phyloP scores from a whole-genome alignment of 805 yeast genomes.

The Candida hungchunana region DNA sequence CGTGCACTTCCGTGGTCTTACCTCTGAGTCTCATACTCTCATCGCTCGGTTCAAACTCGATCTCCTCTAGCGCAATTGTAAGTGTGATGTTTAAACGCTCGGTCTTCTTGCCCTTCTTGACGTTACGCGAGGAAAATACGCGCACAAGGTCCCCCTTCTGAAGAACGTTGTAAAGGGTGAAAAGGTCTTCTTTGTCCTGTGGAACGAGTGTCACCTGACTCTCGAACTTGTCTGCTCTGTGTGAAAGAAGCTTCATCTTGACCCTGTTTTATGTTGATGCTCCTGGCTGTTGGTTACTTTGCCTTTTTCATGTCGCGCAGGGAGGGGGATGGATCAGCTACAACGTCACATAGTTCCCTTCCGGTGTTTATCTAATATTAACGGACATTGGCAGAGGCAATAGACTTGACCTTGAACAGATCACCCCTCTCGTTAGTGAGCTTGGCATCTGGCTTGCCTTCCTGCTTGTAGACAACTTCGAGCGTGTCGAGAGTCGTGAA shows the following conservation, averaged over 20 bases:
- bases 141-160: slow-evolving; percentile 72
- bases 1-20: slow-evolving; percentile 57
- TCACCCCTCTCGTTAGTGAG: slow-evolving; percentile 81
- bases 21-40: slow-evolving; percentile 80
- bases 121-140: slow-evolving; percentile 64
- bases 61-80: slow-evolving; percentile 55
- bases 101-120: slow-evolving; percentile 32
- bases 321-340: too few relatives aligned
- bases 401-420: slow-evolving; percentile 64
- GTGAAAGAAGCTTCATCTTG: slow-evolving; percentile 53
- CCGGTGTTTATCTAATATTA: slow-evolving; percentile 32
- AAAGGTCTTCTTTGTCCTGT: slow-evolving; percentile 87
- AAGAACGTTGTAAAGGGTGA: slow-evolving; percentile 80
- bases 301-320: too few relatives aligned
- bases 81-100: slow-evolving; percentile 58
- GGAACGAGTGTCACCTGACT: slow-evolving; percentile 69
- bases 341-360: too few relatives aligned
- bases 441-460: slow-evolving; percentile 63
- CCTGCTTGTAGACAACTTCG: slow-evolving; percentile 75
- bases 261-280: too few relatives aligned
- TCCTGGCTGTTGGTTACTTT: too few relatives aligned
- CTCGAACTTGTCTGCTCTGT: slow-evolving; percentile 50
- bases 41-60: slow-evolving; percentile 77
- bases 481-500: slow-evolving; percentile 75
- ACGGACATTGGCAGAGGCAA: slow-evolving; percentile 78